phyloP scores from a whole-genome alignment of 495 filamentous ascomycete genomes.

The Cairneyella variabilis region DNA sequence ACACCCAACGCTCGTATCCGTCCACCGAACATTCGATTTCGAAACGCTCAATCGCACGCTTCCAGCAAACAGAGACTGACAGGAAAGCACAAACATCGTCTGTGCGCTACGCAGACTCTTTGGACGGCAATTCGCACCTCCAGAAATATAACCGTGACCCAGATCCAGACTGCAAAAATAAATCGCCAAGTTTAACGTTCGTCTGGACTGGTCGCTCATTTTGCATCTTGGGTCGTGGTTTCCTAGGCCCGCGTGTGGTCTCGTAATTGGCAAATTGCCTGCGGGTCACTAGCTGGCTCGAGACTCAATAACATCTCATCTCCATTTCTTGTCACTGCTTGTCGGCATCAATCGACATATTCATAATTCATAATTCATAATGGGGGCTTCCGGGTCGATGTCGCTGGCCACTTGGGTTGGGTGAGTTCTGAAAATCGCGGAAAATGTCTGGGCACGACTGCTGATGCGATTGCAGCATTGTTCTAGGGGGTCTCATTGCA shows the following conservation, averaged over 20 bases:
- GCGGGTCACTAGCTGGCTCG: slow-evolving; percentile 8
- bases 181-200: neutral
- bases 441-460: neutral
- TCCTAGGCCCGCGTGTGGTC: neutral
- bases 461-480: slow-evolving; percentile 10
- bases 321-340: neutral
- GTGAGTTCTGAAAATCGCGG: slow-evolving; percentile 6
- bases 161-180: neutral
- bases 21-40: neutral
- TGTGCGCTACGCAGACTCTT: neutral
- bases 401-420: slow-evolving; percentile 10
- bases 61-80: slow-evolving; percentile 2
- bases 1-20: slow-evolving; percentile 10
- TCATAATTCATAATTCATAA: slow-evolving; percentile 21
- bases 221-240: neutral
- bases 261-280: neutral
- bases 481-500: slow-evolving; percentile 26
- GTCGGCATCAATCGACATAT: neutral
- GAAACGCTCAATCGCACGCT: neutral
- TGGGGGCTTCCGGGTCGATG: slow-evolving; percentile 13
- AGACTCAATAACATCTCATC: neutral
- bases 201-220: neutral
- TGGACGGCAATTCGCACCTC: too few species aligned
- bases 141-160: neutral
- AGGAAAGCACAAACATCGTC: slow-evolving; percentile 5